phyloP scores from a whole-genome alignment of 1,284 basidiomycete species.

The Boletus hoseneyae region DNA sequence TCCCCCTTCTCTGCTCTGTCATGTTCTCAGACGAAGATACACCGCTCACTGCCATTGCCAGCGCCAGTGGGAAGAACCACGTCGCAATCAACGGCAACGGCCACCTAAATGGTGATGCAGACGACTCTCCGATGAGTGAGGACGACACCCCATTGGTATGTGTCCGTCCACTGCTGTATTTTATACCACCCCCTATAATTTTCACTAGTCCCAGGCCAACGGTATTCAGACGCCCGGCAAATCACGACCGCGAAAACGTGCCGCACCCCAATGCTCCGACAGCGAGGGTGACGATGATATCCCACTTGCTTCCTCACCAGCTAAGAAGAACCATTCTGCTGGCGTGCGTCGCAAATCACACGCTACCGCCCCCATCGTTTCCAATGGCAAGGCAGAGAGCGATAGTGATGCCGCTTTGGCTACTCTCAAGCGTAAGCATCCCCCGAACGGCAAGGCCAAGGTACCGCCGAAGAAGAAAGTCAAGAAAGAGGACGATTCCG shows the following conservation, averaged over 20 bases:
- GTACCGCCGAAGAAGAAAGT: conserved; percentile 63
- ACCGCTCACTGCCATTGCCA: conserved; percentile 49
- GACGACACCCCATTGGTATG: conserved; percentile 70
- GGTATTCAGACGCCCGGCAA: conserved; percentile 40
- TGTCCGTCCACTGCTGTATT: conserved; percentile 15
- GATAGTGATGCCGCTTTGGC: conserved; percentile 35
- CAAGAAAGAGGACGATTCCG: conserved; percentile 54
- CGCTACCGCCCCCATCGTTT: conserved; percentile 34
- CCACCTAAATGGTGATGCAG: conserved; percentile 35
- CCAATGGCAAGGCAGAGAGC: conserved; percentile 41
- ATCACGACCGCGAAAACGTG: conserved; percentile 57
- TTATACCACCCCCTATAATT: conserved; percentile 17
- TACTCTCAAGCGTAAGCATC: conserved; percentile 37
- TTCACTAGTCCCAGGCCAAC: conserved; percentile 43
- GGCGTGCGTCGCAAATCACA: conserved; percentile 41
- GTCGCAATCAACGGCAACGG: conserved; percentile 46
- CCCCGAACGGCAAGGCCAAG: conserved; percentile 40
- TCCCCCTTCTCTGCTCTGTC: conserved; percentile 27
- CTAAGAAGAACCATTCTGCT: conserved; percentile 45
- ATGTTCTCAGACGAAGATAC: conserved; percentile 67
- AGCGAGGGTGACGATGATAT: conserved; percentile 76
- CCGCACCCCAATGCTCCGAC: conserved; percentile 49
- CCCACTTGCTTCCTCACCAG: conserved; percentile 68
- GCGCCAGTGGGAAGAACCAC: conserved; percentile 36
- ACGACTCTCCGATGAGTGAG: conserved; percentile 56